phyloP scores from a whole-genome alignment of 176 grass and related monocot species.

The Raddia distichophylla region DNA sequence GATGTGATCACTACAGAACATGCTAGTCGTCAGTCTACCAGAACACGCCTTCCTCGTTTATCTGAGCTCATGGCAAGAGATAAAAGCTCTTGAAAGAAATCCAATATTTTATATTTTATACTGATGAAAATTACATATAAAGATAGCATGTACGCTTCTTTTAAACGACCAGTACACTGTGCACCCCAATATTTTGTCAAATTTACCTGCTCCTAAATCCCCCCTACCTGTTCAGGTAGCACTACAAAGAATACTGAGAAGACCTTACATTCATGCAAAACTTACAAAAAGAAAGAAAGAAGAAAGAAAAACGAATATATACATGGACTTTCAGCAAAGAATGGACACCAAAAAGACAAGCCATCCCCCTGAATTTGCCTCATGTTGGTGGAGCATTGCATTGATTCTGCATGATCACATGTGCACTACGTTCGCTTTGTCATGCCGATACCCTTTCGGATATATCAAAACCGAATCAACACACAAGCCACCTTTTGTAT shows the following conservation, averaged over 20 bases:
- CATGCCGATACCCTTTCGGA: slow-evolving; percentile 63
- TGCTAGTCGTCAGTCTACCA: background rate
- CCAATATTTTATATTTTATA: slow-evolving; percentile 4
- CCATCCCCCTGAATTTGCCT: slow-evolving; percentile 40
- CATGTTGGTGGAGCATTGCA: background rate
- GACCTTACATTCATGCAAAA: slow-evolving; percentile 53
- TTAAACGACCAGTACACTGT: slow-evolving; percentile 30
- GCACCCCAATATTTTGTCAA: slow-evolving; percentile 27
- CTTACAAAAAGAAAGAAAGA: slow-evolving; percentile 34
- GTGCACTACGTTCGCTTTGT: slow-evolving; percentile 49
- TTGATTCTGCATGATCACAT: slow-evolving; percentile 40
- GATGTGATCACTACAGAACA: background rate
- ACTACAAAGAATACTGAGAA: slow-evolving; percentile 52
- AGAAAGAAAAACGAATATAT: slow-evolving; percentile 45
- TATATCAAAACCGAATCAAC: slow-evolving; percentile 79
- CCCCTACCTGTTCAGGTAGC: slow-evolving; percentile 35
- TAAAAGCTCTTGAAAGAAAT: no score
- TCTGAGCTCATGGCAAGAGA: background rate
- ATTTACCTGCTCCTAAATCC: slow-evolving; percentile 34
- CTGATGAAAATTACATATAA: slow-evolving; percentile 55
- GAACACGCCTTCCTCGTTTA: background rate
- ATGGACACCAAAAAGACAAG: slow-evolving; percentile 51
- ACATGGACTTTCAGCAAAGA: slow-evolving; percentile 48
- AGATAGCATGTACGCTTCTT: slow-evolving; percentile 43
- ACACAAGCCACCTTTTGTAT: slow-evolving; percentile 86